Evolutionary conservation across 495 filamentous ascomycete genomes (phyloP).

Genomic region (Aspergillus mulundensis): DNA sequence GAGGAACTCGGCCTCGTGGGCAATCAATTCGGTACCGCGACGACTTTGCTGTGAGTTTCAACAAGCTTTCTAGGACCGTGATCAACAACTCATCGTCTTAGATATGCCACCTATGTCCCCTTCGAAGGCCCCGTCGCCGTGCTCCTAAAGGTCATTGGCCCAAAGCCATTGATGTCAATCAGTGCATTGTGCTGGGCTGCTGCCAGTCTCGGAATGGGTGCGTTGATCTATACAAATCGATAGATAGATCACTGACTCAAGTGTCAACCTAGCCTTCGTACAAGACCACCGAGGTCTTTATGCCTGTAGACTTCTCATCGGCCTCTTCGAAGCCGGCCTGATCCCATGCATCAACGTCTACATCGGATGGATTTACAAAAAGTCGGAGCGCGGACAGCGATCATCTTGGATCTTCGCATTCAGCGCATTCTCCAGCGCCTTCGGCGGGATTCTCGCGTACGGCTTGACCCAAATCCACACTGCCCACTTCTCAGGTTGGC

Average conservation of each 20-base stretch:
- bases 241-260: too few species aligned
- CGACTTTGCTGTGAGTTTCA: constrained; percentile 30
- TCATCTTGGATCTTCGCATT: not conserved
- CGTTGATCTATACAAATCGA: too few species aligned
- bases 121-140: constrained; percentile 30
- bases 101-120: constrained; percentile 47
- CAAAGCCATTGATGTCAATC: not conserved
- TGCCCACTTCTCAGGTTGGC: not conserved
- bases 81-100: too few species aligned
- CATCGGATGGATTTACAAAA: not conserved
- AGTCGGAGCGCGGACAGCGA: not conserved
- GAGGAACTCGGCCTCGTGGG: constrained; percentile 40
- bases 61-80: too few species aligned
- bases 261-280: too few species aligned
- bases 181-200: not conserved
- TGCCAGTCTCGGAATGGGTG: not conserved
- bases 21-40: constrained; percentile 43
- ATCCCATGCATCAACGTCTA: not conserved
- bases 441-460: not conserved
- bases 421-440: not conserved
- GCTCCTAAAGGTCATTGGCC: constrained; percentile 37
- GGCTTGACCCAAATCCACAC: not conserved
- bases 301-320: not conserved
- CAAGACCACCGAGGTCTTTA: not conserved
- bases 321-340: not conserved